These are phyloP conservation scores for Neospermospora avenae DNA, from an alignment of 2,329 filamentous ascomycete species.

Conservation along the genomic window DNA sequence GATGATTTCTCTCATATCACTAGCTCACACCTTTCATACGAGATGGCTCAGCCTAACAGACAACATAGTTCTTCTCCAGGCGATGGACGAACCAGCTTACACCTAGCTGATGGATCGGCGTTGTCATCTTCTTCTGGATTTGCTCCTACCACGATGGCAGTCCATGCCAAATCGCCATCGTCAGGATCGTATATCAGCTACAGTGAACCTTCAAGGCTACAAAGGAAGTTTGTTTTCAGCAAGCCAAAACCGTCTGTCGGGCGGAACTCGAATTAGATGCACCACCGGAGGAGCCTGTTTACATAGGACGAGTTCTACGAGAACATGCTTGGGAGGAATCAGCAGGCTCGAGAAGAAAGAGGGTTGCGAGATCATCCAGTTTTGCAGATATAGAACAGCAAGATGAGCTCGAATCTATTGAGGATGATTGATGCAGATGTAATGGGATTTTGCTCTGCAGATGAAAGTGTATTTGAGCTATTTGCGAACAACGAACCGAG, in stretches of 20 bases:
- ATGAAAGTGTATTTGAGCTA: not conserved
- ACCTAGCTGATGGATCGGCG: not conserved
- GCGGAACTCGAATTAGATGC: slow-evolving; percentile 2
- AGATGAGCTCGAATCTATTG: slow-evolving; percentile 24
- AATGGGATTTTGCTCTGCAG: not conserved
- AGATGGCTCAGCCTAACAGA: not conserved
- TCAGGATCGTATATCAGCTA: not conserved
- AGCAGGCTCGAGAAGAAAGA: not conserved
- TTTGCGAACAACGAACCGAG: not conserved
- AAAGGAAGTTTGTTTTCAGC: slow-evolving; percentile 19
- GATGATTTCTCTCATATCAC: not conserved
- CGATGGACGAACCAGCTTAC: not conserved
- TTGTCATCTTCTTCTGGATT: not conserved
- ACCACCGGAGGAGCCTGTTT: slow-evolving; percentile 4
- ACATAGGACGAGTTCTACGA: slow-evolving; percentile 15
- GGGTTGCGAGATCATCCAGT: slow-evolving; percentile 1
- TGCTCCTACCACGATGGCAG: not conserved
- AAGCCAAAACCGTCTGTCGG: slow-evolving; percentile 18
- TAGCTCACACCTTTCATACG: not conserved
- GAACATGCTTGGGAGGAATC: not conserved
- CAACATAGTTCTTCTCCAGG: not conserved
- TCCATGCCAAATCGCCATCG: not conserved
- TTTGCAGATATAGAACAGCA: slow-evolving; percentile 11
- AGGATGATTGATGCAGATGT: slow-evolving; percentile 19
- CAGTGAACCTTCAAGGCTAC: not conserved